Base-by-base conservation (phyloP, 2,329 filamentous ascomycete species). In the Parastagonospora nodorum region DNA sequence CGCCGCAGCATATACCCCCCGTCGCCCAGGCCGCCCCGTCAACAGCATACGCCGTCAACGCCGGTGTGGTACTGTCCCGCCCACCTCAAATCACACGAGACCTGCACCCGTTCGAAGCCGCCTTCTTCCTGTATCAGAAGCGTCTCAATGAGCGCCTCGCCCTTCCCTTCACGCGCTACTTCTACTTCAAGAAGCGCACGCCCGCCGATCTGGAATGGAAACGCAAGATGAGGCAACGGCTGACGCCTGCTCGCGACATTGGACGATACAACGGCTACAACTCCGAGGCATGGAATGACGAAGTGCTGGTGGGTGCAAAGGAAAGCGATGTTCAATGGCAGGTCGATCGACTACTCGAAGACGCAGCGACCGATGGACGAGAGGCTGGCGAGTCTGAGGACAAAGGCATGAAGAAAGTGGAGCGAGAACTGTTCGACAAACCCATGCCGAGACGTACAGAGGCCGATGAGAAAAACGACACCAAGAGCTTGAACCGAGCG, bases 61-160 rank as follows among this genome's bases (percentile, higher is more conserved):
- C 86, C 50, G 89, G 90, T 58, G 82, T 97, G 52, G 85, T 97
- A 62, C 85, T 99, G 57, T 94, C 92, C 39, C 90, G 94, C 27
- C 85, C 94, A 41, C 94, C 94, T 6, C 80, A 95, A 51, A 82
- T 99, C 66, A 97, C 94, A 24, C 88, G 89, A 61, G 82, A 88
- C 54, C 86, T 93, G 46, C 89, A 89, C 30, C 82, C 90, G 10
- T 97, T 99, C 76, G 94, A 99, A 76, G 89, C 91, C 69, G 83
- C 93, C 58, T 97, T 88, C 78, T 96, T 88, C 81, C 92, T 99
- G 73, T 99, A 99, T 79, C 94, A 99, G 78, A 93, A 93, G 66
- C 91, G 94, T 11, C 83, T 99, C 53, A 96, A 97, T 75, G 94
- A 99, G 80, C 89, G 94, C 37, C 82, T 96, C 45, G 86, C 88